Percentiles rank a stretch among this genome's conserved stretches.
Evolutionary conservation across 2,329 filamentous ascomycete species (phyloP).

Genomic region (Cladophialophora psammophila): DNA sequence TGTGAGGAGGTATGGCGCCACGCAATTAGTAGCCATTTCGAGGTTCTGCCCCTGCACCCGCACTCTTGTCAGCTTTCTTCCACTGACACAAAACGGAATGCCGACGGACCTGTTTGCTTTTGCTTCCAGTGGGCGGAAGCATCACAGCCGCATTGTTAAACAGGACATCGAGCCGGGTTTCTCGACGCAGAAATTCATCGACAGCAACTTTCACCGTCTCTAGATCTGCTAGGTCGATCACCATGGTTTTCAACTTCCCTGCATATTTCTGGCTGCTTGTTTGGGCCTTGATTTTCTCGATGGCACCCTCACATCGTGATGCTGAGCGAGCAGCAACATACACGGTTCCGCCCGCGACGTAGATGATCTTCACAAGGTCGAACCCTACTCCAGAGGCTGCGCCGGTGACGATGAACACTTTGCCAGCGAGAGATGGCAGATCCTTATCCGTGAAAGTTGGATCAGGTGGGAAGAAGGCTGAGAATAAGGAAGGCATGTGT

Average conservation of each 20-base stretch:
- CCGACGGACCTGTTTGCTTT: conserved; percentile 43
- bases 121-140: conserved; percentile 44
- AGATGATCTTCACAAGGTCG: conserved; percentile 50
- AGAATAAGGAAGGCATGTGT: not conserved
- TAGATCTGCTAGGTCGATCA: conserved; percentile 51
- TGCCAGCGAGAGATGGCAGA: not conserved
- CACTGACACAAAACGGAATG: too few species aligned
- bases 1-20: too few species aligned
- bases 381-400: conserved; percentile 49
- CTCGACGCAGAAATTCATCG: conserved; percentile 47
- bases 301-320: conserved; percentile 49
- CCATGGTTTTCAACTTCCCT: conserved; percentile 48
- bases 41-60: too few species aligned
- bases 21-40: too few species aligned
- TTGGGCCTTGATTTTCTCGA: conserved; percentile 48
- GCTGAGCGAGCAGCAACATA: conserved; percentile 54
- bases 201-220: conserved; percentile 50
- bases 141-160: conserved; percentile 48
- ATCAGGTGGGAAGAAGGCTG: too few species aligned
- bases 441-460: conserved; percentile 3
- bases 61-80: too few species aligned
- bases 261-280: conserved; percentile 40
- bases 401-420: conserved; percentile 52
- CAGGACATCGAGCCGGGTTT: conserved; percentile 51
- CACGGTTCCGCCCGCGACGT: conserved; percentile 51